Evolutionary conservation across 2,329 filamentous ascomycete genomes (phyloP).

Genomic region (Thelonectria rubi): DNA sequence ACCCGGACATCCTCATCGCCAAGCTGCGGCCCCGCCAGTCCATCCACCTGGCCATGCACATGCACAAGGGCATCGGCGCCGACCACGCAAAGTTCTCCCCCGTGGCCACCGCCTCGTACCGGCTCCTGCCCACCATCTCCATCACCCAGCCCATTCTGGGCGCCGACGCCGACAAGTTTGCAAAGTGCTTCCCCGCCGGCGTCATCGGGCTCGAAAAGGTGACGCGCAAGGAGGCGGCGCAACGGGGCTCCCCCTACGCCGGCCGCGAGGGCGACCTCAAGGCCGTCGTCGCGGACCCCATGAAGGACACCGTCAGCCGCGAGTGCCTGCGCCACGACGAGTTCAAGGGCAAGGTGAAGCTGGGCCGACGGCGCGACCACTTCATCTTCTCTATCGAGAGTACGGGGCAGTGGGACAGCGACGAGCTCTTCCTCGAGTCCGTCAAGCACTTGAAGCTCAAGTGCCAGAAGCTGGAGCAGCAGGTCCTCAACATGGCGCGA

Average conservation of each 20-base stretch:
- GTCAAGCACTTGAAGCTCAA: conserved; percentile 87
- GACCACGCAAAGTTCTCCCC: conserved; percentile 98
- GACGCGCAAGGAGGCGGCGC: conserved; percentile 70
- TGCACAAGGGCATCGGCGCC: conserved; percentile 90
- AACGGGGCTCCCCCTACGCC: conserved; percentile 71
- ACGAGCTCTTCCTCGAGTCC: conserved; percentile 91
- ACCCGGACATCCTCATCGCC: conserved; percentile 92
- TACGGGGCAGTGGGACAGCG: conserved; percentile 92
- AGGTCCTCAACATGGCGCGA: conserved; percentile 71
- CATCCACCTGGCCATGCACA: conserved; percentile 88
- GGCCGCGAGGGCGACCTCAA: conserved; percentile 82
- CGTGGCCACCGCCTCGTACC: conserved; percentile 92
- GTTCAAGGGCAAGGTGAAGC: conserved; percentile 94
- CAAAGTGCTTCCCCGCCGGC: conserved; percentile 85
- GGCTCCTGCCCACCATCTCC: conserved; percentile 86
- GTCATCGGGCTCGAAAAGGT: conserved; percentile 85
- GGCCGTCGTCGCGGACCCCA: conserved; percentile 86
- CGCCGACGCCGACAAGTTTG: conserved; percentile 87
- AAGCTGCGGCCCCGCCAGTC: conserved; percentile 92
- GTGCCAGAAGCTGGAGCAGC: conserved; percentile 76
- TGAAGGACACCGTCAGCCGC: conserved; percentile 94
- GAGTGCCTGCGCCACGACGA: conserved; percentile 92
- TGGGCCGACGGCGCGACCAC: conserved; percentile 90
- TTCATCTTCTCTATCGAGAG: conserved; percentile 98
- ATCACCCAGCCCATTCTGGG: conserved; percentile 88